These are phyloP conservation scores for Termitomyces titanicus DNA, from an alignment of 768 basidiomycete genomes.

Conservation along the genomic window DNA sequence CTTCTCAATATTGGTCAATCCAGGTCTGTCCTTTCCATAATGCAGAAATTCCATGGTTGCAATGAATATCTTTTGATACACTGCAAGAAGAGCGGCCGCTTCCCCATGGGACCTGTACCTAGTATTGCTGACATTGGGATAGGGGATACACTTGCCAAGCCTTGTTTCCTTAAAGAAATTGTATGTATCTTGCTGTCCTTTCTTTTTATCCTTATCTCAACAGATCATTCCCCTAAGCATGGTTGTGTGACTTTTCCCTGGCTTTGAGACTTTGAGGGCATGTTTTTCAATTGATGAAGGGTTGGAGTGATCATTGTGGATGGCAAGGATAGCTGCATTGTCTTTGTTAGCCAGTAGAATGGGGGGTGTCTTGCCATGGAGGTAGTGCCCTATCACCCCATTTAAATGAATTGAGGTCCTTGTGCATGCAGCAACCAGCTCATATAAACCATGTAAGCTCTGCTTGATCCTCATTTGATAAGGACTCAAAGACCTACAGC, in stretches of 20 bases:
- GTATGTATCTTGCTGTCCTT: slow-evolving; percentile 29
- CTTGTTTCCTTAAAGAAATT: slow-evolving; percentile 16
- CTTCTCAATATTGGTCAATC: slow-evolving; percentile 31
- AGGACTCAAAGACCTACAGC: not conserved
- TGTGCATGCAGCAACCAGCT: not conserved
- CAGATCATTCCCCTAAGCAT: slow-evolving; percentile 26
- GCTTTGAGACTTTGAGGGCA: slow-evolving; percentile 16
- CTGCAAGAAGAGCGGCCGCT: slow-evolving; percentile 18
- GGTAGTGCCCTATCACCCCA: slow-evolving; percentile 17
- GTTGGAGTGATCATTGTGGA: not conserved
- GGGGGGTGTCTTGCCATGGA: slow-evolving; percentile 10
- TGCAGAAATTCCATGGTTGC: slow-evolving; percentile 22
- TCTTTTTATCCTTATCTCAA: slow-evolving; percentile 32
- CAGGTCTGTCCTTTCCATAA: slow-evolving; percentile 22
- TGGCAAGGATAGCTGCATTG: slow-evolving; percentile 16
- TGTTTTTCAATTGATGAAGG: not conserved
- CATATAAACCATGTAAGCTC: not conserved
- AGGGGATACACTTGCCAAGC: slow-evolving; percentile 19
- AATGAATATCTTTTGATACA: slow-evolving; percentile 16
- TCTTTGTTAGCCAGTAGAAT: slow-evolving; percentile 19
- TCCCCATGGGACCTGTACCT: slow-evolving; percentile 30
- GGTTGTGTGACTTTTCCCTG: slow-evolving; percentile 21
- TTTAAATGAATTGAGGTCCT: slow-evolving; percentile 24
- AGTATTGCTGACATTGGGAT: slow-evolving; percentile 33
- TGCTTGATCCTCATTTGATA: not conserved